Evolutionary conservation across 2,329 filamentous ascomycete species (phyloP), one percentile per base, ranked within the genome.

Genomic region (Phaeoacremonium minimum): DNA sequence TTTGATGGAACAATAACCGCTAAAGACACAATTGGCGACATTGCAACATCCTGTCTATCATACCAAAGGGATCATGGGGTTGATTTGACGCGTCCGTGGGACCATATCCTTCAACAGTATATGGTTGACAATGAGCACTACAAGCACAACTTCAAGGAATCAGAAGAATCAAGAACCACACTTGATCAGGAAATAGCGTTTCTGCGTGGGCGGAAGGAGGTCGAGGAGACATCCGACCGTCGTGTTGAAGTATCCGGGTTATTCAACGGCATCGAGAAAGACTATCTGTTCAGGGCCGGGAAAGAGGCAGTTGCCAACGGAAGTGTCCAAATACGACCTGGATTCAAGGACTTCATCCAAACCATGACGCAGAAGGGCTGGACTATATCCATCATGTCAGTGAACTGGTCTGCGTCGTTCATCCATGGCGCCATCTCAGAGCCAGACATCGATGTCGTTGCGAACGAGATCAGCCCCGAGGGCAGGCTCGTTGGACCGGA

Each of bases 1-100:
- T 80, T 80, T 51, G 75, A 80, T 53, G 72, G 73, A 41, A 80
- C 75, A 13, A 76, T 80, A 45, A 78, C 75, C 14, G 55, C 60
- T 11, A 41, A 63, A 18, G 75, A 80, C 56, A 77, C 74, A 28
- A 71, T 78, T 28, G 52, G 56, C 37, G 54, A 62, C 28, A 63
- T 80, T 5, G 71, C 66, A 31, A 46, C 58, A 14, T 61, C 61
- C 16, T 69, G 66, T 36, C 63, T 74, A 30, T 46, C 43, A 15
- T 55, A 56, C 38, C 56, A 62, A 37, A 44, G 48, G 8, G 17
- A 28, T 19, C 34, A 22, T 11, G 51, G 53, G 28, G 40, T 42
- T 18, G 54, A 65, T 28, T 55, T 71, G n/a, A 42, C 54, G 8
- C 42, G 49, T 4, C 51, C 52, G 15, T 76, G 73, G 73, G 53